A percentile compares a stretch with the other conserved stretches of the same genome.
Conservation (phyloP, 2,329 filamentous ascomycete genomes). For the Phoma herbarum region DNA sequence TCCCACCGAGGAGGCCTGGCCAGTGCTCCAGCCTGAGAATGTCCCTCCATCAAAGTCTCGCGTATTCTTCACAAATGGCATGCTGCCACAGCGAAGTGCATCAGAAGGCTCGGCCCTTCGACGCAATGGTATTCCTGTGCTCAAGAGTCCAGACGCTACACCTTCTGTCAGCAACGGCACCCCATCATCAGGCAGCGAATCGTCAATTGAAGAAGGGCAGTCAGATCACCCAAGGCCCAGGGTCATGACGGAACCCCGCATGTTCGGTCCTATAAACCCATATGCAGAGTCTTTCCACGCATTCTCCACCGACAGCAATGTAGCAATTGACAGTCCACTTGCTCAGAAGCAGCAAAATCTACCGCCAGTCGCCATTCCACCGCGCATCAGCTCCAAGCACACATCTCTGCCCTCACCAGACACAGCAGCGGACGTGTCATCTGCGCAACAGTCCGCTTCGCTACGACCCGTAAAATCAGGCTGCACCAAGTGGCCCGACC, state of each 20-base stretch:
- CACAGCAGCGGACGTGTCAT: neutral
- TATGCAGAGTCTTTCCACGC: conserved; percentile 22
- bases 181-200: neutral
- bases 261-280: conserved; percentile 11
- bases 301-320: conserved; percentile 18
- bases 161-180: neutral
- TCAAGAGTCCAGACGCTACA: neutral
- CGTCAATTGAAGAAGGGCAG: neutral
- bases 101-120: conserved; percentile 11
- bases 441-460: neutral
- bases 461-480: conserved; percentile 9
- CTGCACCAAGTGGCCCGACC: conserved; percentile 27
- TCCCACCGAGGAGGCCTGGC: conserved; percentile 40
- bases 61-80: neutral
- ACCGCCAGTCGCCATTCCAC: conserved; percentile 12
- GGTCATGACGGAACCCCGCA: conserved; percentile 2
- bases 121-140: neutral
- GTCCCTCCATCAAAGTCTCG: conserved; percentile 5
- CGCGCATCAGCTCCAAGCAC: conserved; percentile 31
- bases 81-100: conserved; percentile 7
- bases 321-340: conserved; percentile 19
- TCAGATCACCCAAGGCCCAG: neutral
- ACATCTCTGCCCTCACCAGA: conserved; percentile 21
- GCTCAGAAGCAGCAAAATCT: conserved; percentile 8
- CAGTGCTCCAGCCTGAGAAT: conserved; percentile 39